Percentiles rank a stretch among this genome's conserved stretches.
Evolutionary conservation across 2,329 filamentous ascomycete species (phyloP).

Genomic region (Diplodia corticola): DNA sequence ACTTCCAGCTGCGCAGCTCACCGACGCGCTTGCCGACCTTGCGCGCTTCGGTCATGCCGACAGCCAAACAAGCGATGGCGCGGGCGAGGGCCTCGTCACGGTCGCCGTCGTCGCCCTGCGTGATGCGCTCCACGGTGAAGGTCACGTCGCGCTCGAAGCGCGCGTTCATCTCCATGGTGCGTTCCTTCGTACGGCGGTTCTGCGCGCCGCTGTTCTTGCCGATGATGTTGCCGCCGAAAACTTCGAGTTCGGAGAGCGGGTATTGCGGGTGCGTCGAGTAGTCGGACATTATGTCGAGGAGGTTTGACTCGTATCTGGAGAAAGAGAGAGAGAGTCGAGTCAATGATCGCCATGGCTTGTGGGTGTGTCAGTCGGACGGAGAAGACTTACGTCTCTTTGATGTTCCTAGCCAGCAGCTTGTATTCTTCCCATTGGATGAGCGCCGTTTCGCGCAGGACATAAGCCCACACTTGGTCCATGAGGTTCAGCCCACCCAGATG

Average conservation of each 20-base stretch:
- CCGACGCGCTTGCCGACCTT: slow-evolving; percentile 35
- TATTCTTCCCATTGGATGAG: slow-evolving; percentile 44
- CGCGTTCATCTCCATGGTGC: slow-evolving; percentile 39
- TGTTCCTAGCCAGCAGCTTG: slow-evolving; percentile 42
- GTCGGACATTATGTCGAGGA: slow-evolving; percentile 50
- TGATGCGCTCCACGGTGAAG: slow-evolving; percentile 47
- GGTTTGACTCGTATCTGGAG: slow-evolving; percentile 54
- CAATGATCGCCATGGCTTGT: background rate
- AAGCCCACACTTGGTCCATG: slow-evolving; percentile 40
- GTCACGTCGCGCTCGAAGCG: slow-evolving; percentile 45
- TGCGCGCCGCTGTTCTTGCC: slow-evolving; percentile 48
- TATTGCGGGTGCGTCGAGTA: slow-evolving; percentile 32
- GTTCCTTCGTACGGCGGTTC: slow-evolving; percentile 33
- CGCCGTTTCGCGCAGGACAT: slow-evolving; percentile 43
- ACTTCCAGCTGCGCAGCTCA: slow-evolving; percentile 53
- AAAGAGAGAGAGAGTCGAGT: background rate
- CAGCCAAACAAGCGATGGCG: slow-evolving; percentile 52
- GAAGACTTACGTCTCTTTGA: slow-evolving; percentile 48
- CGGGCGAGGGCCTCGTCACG: slow-evolving; percentile 49
- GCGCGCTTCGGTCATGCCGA: slow-evolving; percentile 40
- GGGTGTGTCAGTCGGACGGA: background rate
- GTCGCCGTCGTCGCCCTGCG: slow-evolving; percentile 37
- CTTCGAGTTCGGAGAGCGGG: slow-evolving; percentile 40
- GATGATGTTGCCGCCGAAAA: slow-evolving; percentile 60
- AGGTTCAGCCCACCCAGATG: slow-evolving; percentile 26